These are phyloP conservation scores for Suhomyces pyralidae DNA, from an alignment of 805 yeast genomes.

Conservation along the genomic window DNA sequence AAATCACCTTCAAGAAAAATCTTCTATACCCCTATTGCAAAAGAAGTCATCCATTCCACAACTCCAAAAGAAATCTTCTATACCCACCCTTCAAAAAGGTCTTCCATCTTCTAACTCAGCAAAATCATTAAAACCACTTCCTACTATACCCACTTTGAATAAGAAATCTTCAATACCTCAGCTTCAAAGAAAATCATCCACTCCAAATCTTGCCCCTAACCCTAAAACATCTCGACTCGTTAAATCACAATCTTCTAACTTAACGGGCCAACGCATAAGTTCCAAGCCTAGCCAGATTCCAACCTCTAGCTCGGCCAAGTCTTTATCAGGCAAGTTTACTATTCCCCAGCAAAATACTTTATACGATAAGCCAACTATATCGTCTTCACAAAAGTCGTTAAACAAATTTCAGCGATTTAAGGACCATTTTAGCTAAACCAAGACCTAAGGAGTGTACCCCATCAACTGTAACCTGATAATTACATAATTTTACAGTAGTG, in stretches of 20 bases:
- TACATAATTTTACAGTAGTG: not conserved
- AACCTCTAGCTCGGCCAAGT: slow-evolving; percentile 2
- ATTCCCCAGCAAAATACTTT: slow-evolving; percentile 25
- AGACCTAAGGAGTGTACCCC: not conserved
- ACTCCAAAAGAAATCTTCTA: slow-evolving; percentile 15
- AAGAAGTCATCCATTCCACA: slow-evolving; percentile 18
- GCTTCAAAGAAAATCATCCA: slow-evolving; percentile 3
- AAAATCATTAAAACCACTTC: slow-evolving; percentile 1
- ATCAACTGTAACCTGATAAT: not conserved
- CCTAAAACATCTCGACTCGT: not conserved
- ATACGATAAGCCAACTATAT: slow-evolving; percentile 39
- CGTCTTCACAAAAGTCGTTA: slow-evolving; percentile 27
- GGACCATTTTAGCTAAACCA: slow-evolving; percentile 23
- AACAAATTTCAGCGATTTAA: slow-evolving; percentile 35
- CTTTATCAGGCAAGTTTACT: slow-evolving; percentile 12
- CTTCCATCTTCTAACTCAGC: slow-evolving; percentile 13
- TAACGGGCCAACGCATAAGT: not conserved
- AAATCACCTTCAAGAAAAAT: slow-evolving; percentile 16
- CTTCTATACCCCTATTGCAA: slow-evolving; percentile 14
- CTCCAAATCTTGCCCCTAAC: not conserved
- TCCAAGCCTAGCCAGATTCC: not conserved
- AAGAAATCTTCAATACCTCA: slow-evolving; percentile 5
- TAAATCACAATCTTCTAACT: not conserved
- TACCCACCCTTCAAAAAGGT: slow-evolving; percentile 13
- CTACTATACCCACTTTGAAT: slow-evolving; percentile 8